A percentile compares a stretch with the other conserved stretches of the same genome.
Conservation (phyloP, 1,284 basidiomycete species). For the Schizophyllum commune region DNA sequence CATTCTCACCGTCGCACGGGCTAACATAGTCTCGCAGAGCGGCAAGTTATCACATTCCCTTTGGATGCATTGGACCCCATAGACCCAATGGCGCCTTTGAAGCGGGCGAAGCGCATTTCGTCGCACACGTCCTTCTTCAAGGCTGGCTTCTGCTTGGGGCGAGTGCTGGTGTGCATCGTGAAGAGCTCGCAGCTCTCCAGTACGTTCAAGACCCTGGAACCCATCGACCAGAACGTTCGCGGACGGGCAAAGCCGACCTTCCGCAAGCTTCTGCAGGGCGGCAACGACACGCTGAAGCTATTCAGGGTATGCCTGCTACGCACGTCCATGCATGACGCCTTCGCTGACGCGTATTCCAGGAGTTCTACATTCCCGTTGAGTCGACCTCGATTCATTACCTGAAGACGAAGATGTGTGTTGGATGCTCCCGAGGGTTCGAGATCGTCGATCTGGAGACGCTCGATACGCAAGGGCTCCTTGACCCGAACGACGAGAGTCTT, state of each 20-base stretch:
- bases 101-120: slow-evolving; percentile 91
- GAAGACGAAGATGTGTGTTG: slow-evolving; percentile 96
- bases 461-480: slow-evolving; percentile 93
- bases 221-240: slow-evolving; percentile 85
- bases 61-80: slow-evolving; percentile 87
- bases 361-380: slow-evolving; percentile 98
- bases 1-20: too few relatives aligned
- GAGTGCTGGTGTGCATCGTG: slow-evolving; percentile 96
- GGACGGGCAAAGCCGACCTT: slow-evolving; percentile 89
- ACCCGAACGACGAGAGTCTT: slow-evolving; percentile 86
- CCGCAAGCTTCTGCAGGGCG: slow-evolving; percentile 87
- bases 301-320: slow-evolving; percentile 66
- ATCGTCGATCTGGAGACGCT: slow-evolving; percentile 97
- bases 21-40: slow-evolving; percentile 44
- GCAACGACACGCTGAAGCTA: slow-evolving; percentile 89
- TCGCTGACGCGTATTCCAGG: slow-evolving; percentile 36
- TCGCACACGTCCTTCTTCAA: slow-evolving; percentile 99
- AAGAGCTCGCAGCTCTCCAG: slow-evolving; percentile 93
- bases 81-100: slow-evolving; percentile 87
- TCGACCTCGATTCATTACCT: slow-evolving; percentile 96
- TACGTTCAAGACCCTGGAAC: slow-evolving; percentile 97
- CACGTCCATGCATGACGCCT: not conserved
- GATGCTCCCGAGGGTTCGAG: slow-evolving; percentile 98
- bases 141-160: slow-evolving; percentile 86
- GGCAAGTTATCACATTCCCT: slow-evolving; percentile 94